Evolutionary conservation across 2,329 filamentous ascomycete species (phyloP).

Genomic region (Epichloe coenophiala): DNA sequence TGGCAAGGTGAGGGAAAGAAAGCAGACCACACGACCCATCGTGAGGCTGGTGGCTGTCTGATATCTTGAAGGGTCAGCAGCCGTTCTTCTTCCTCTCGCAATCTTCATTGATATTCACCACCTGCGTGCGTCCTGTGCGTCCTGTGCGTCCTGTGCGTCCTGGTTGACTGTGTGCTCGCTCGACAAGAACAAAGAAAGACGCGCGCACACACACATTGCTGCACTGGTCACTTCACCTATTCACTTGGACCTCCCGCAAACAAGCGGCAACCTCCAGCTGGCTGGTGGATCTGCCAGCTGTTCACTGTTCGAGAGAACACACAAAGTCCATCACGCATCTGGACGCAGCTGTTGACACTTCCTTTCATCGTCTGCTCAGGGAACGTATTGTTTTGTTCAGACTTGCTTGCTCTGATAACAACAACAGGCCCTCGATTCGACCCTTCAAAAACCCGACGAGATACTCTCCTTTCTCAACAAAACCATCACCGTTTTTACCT

Average conservation of each 20-base stretch:
- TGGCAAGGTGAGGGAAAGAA: background rate
- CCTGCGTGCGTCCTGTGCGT: background rate
- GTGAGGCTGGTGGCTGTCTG: background rate
- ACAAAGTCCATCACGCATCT: background rate
- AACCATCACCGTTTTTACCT: background rate
- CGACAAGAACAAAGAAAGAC: background rate
- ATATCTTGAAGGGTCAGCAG: too few species aligned
- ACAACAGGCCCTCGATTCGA: background rate
- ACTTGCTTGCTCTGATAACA: background rate
- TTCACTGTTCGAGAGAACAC: background rate
- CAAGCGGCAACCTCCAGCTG: slow-evolving; percentile 1
- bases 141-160: background rate
- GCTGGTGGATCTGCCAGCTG: slow-evolving; percentile 5
- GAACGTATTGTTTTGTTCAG: background rate
- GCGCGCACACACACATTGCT: background rate
- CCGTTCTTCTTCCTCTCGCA: background rate
- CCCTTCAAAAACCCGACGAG: background rate
- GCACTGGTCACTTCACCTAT: background rate
- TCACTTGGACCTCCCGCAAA: background rate
- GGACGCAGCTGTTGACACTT: background rate
- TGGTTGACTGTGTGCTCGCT: background rate
- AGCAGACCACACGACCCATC: too few species aligned
- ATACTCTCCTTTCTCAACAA: background rate
- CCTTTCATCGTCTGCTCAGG: background rate
- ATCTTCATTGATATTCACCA: background rate